Base-by-base conservation (phyloP, 441 rosid species). In the Gossypium laxum region DNA sequence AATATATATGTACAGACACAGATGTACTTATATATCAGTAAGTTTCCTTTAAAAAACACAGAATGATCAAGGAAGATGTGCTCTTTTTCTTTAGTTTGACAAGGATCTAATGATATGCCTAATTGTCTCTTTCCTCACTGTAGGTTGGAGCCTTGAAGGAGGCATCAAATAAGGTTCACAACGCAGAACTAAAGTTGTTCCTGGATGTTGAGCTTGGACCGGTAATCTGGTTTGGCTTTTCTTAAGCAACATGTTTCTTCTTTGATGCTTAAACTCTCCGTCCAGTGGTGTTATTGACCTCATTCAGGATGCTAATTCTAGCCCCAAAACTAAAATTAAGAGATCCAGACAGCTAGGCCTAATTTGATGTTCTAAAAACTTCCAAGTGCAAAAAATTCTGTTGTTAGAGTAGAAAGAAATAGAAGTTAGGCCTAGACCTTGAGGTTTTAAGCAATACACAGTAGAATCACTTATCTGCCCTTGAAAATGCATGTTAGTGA, bases 131-230 rank as follows among this genome's bases (percentile, higher is more conserved):
- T 48, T 12, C 21, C 22, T 59, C 26, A 71, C 45, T 76, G 56
- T 74, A 82, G 88, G 88, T 85, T 28, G 88, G 85, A 68, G 76
- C 74, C 54, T 64, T 84, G 75, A 78, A 83, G 75, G 85, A 81
- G 76, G 75, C 72, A 64, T 79, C 82, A 67, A 79, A 74, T 77
- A 81, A 84, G 76, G 82, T 62, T 64, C 80, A 81, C 45, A 82
- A 75, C 63, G 82, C 88, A 1, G 88, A 85, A 32, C 56, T 85
- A 55, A 85, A 85, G 76, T 67, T 85, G 74, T 82, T 82, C 74
- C 76, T 85, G 79, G 88, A 85, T 76, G 80, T 82, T 18, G 83
- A 84, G 63, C 71, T 72, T 57, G 86, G 85, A 69, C 80, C 41
- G 82, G 88, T 84, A 80, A 77, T 71, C 50, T 60, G 66, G 38